Percentiles rank a stretch among this genome's conserved stretches.
Conservation (phyloP, 352 stramenopile species). For the Pythium brassicae region DNA sequence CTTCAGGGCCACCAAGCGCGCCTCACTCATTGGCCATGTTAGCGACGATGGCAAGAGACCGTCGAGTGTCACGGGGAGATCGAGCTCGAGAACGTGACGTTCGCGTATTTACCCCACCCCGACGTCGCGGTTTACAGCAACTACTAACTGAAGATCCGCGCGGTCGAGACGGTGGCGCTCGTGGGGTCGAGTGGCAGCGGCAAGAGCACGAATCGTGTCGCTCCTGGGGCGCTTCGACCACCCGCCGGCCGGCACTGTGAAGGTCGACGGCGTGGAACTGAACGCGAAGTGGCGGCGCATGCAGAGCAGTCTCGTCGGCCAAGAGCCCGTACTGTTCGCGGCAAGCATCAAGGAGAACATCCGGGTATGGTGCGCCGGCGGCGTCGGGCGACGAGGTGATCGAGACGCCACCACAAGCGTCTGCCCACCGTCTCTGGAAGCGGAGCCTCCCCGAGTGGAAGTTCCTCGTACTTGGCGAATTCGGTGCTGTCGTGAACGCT, state of each 20-base stretch:
- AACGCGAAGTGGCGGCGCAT: conserved; percentile 78
- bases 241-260: conserved; percentile 38
- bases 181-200: background rate
- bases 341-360: conserved; percentile 72
- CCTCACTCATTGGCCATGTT: conserved; percentile 52
- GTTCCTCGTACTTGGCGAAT: conserved; percentile 28
- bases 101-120: conserved; percentile 51
- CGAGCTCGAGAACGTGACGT: conserved; percentile 84
- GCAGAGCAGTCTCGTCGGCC: conserved; percentile 87
- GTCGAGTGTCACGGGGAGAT: conserved; percentile 29
- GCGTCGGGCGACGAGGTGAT: conserved; percentile 48
- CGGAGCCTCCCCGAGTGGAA: conserved; percentile 36
- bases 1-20: conserved; percentile 56
- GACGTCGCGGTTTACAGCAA: conserved; percentile 48
- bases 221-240: background rate
- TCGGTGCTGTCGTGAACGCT: conserved; percentile 34
- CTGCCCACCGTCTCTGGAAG: conserved; percentile 34
- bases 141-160: conserved; percentile 50
- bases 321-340: conserved; percentile 41
- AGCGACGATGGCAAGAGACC: conserved; percentile 22
- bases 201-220: background rate
- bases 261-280: conserved; percentile 41
- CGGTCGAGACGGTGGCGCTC: conserved; percentile 46
- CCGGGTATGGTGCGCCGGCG: conserved; percentile 48
- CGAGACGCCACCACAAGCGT: conserved; percentile 18